These are phyloP conservation scores for Cladosporium cucumerinum DNA, from an alignment of 2,329 filamentous ascomycete genomes.

Conservation along the genomic window DNA sequence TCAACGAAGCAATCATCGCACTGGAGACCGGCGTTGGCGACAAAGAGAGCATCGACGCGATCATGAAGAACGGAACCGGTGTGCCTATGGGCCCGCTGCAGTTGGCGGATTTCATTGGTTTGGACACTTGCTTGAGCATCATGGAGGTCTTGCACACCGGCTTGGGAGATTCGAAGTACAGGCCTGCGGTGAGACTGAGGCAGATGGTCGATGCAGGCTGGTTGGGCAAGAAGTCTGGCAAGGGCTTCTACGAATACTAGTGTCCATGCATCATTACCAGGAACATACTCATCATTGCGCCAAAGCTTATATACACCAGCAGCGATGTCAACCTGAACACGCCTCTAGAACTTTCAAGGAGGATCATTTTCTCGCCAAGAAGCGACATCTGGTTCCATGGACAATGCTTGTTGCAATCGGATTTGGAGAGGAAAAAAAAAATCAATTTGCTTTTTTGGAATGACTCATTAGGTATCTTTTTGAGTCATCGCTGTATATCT, in stretches of 20 bases:
- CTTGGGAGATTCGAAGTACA: conserved; percentile 93
- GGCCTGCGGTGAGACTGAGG: conserved; percentile 77
- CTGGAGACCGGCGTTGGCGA: conserved; percentile 87
- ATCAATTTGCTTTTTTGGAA: background rate
- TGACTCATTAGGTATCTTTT: background rate
- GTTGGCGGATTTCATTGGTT: conserved; percentile 92
- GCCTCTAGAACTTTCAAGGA: background rate
- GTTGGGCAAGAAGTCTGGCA: conserved; percentile 95
- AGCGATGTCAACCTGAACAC: background rate
- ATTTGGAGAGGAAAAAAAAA: background rate
- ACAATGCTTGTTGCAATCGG: background rate
- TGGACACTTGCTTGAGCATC: conserved; percentile 93
- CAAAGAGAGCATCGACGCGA: conserved; percentile 88
- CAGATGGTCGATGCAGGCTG: conserved; percentile 99
- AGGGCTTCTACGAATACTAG: conserved; percentile 71
- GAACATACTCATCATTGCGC: background rate
- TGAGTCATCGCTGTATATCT: background rate
- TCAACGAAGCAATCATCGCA: conserved; percentile 96
- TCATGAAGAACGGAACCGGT: conserved; percentile 99
- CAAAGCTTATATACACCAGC: background rate
- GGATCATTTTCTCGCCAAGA: background rate
- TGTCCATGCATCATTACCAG: background rate
- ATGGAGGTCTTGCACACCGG: conserved; percentile 93
- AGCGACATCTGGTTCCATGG: background rate
- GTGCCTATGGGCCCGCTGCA: conserved; percentile 96